Evolutionary conservation across 1,284 basidiomycete species (phyloP), one percentile per base, ranked within the genome.

Genomic region (Ganoderma meredithae): DNA sequence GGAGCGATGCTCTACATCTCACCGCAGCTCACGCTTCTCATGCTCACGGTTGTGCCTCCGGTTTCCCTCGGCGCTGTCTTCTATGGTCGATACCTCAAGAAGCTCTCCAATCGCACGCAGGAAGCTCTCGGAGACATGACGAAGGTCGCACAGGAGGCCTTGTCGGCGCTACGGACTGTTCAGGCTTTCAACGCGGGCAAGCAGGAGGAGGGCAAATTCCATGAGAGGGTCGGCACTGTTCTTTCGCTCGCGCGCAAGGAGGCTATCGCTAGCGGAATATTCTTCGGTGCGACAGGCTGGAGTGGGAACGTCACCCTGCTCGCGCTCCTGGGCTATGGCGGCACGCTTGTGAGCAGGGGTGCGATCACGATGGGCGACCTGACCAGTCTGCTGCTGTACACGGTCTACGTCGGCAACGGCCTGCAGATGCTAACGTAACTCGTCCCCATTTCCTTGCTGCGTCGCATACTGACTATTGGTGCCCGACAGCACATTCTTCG

Each of bases 1-100:
- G 94, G 94, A 52, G 95, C 96, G 65, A 99, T 99, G 97, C 92
- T 99, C 75, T 97, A 93, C 81, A 90, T 99, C 70, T 98, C 96
- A 1, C 93, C 95, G 0, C 92, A 92, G 65, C 83, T 99, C 67
- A 98, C 97, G 0, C 79, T 95, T 60, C 85, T 99, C 69, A 99
- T 99, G 97, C 87, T 99, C 70, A 89, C 91, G 25, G 90, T 98
- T 63, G 96, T 99, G 0, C 98, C 97, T 6, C 97, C 97, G 0
- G 92, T 99, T 10, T 97, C 96, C 8, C 86, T 99, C 67, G 97
- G 96, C 71, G 97, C 96, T 58, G 97, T 95, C 19, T 95, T 96
- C 78, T 99, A 99, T 77, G 97, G 97, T 67, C 89, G 96, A 15
- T 99, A 98, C 80, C 82, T 99, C 61, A 96, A 97, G 76, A 92